phyloP scores from a whole-genome alignment of 805 yeast species.

The Saturnispora sekii region DNA sequence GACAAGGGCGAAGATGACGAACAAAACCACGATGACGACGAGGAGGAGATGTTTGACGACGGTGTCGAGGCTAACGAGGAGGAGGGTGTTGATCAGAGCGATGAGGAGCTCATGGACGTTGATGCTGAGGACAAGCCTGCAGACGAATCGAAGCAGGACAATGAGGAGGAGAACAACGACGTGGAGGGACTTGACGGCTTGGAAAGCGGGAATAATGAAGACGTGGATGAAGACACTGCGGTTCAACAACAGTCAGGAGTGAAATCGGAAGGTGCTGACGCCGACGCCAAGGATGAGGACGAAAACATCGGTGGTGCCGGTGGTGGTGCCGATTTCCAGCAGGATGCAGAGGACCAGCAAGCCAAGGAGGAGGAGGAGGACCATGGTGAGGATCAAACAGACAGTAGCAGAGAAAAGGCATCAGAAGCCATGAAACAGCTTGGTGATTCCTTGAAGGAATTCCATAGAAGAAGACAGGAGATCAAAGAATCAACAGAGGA shows the following conservation, averaged over 20 bases:
- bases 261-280: slow-evolving; percentile 30
- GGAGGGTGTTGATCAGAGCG: slow-evolving; percentile 25
- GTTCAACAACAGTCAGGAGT: slow-evolving; percentile 26
- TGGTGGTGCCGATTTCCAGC: slow-evolving; percentile 27
- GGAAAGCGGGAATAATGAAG: slow-evolving; percentile 28
- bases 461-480: slow-evolving; percentile 82
- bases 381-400: slow-evolving; percentile 38
- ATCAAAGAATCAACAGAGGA: slow-evolving; percentile 62
- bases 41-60: slow-evolving; percentile 15
- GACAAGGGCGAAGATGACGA: slow-evolving; percentile 25
- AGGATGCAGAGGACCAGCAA: slow-evolving; percentile 34
- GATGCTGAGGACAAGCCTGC: slow-evolving; percentile 23
- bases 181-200: slow-evolving; percentile 23
- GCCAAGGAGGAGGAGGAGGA: slow-evolving; percentile 30
- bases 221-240: slow-evolving; percentile 26
- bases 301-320: slow-evolving; percentile 66
- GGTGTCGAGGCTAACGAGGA: slow-evolving; percentile 19
- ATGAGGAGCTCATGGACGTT: slow-evolving; percentile 22
- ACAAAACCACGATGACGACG: slow-evolving; percentile 20
- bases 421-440: slow-evolving; percentile 74
- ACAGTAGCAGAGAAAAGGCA: slow-evolving; percentile 56
- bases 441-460: slow-evolving; percentile 88
- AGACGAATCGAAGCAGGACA: slow-evolving; percentile 24
- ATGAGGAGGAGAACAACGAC: slow-evolving; percentile 24
- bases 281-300: slow-evolving; percentile 32